Conservation (phyloP, 1,139 yeast species). For the Sugiyamaella sp. region DNA sequence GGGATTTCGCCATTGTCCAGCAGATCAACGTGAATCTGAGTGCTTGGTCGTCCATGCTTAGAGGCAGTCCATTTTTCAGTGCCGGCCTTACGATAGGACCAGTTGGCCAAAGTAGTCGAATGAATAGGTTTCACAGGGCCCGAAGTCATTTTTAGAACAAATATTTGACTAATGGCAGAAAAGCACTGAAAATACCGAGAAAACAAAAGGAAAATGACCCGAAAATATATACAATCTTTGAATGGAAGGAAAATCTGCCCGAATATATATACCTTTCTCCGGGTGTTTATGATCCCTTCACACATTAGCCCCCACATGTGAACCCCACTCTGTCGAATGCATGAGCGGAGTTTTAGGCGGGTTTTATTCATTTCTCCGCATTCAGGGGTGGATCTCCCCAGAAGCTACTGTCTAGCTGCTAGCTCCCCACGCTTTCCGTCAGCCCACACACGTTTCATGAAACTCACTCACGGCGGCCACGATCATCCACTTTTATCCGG, state of each 20-base stretch:
- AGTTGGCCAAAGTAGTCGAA: constrained; percentile 21
- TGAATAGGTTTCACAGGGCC: constrained; percentile 8
- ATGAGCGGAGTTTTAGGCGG: constrained; percentile 10
- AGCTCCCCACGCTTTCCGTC: too few species aligned
- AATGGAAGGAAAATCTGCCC: neutral
- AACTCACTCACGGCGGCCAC: too few species aligned
- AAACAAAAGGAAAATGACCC: neutral
- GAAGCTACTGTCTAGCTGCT: too few species aligned
- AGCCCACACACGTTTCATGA: too few species aligned
- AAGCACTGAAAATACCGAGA: neutral
- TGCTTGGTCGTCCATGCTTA: constrained; percentile 31
- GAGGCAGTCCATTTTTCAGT: constrained; percentile 30
- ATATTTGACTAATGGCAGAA: neutral
- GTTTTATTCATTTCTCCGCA: neutral
- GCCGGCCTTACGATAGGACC: constrained; percentile 34
- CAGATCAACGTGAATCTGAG: constrained; percentile 50
- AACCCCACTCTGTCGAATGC: constrained; percentile 2
- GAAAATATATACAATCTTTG: neutral
- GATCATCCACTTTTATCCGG: too few species aligned
- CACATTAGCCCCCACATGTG: constrained; percentile 4
- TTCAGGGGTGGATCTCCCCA: too few species aligned
- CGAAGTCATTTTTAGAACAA: constrained; percentile 7
- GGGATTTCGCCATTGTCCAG: constrained; percentile 45
- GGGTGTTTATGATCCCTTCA: neutral
- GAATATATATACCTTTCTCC: constrained; percentile 1